Evolutionary conservation across 2,329 filamentous ascomycete genomes (phyloP).

Genomic region (Fusarium graminum): DNA sequence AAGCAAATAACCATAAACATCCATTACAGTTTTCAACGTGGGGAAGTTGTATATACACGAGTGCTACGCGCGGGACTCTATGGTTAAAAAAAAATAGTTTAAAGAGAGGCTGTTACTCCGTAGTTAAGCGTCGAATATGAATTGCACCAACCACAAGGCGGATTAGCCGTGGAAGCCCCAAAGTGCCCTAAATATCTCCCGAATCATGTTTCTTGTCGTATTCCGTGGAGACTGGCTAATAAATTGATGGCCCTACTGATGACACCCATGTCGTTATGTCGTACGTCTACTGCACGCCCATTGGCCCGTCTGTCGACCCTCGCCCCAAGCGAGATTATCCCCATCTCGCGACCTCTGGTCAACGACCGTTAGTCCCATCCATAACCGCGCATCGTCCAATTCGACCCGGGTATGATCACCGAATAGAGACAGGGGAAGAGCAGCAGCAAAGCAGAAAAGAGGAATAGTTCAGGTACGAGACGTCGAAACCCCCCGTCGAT

Average conservation of each 20-base stretch:
- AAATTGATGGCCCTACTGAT: conserved; percentile 25
- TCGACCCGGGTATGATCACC: conserved; percentile 33
- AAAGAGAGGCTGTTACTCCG: conserved; percentile 21
- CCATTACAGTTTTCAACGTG: neutral
- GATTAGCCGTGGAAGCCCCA: conserved; percentile 5
- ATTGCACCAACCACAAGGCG: conserved; percentile 23
- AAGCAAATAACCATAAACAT: conserved; percentile 13
- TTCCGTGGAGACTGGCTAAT: conserved; percentile 35
- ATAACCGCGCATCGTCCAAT: conserved; percentile 40
- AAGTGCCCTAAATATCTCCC: conserved; percentile 25
- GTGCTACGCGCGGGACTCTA: conserved; percentile 8
- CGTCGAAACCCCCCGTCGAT: conserved; percentile 7
- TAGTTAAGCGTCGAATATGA: conserved; percentile 10
- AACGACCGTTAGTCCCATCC: conserved; percentile 33
- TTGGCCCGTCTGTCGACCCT: conserved; percentile 37
- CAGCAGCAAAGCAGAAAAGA: neutral
- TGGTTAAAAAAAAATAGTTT: conserved; percentile 16
- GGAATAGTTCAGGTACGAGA: conserved; percentile 1
- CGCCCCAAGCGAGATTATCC: conserved; percentile 50
- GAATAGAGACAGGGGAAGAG: conserved; percentile 19
- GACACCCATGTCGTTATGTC: conserved; percentile 43
- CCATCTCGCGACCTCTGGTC: conserved; percentile 45
- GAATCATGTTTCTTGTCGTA: conserved; percentile 45
- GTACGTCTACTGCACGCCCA: conserved; percentile 40
- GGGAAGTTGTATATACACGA: conserved; percentile 13